Evolutionary conservation across 108 stramenopile genomes (phyloP), one percentile per base, ranked within the genome.

Genomic region (Conticribra weissflogii): DNA sequence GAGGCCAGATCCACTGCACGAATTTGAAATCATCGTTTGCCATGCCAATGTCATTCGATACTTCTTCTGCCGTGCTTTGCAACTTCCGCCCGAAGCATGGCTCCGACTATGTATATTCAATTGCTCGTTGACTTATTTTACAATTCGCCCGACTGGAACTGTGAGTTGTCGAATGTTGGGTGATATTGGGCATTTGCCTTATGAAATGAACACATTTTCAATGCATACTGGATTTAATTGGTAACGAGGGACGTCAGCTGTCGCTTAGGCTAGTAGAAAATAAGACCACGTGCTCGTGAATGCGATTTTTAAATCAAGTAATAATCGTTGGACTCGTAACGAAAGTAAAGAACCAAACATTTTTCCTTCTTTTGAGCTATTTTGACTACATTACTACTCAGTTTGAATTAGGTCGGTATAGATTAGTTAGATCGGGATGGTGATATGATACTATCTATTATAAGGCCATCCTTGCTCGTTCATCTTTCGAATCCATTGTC

Each of bases 31-130:
- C 52, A 88, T 97, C 46, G 93, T 97, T 9, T 93, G 97, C 56
- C 97, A 97, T 60, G 97, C 89, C 63, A 97, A 96, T 60, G 95
- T 97, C n/a, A 97, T 97, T 81, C 92, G 97, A 8, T 97, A 96
- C 80, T 94, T 96, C 66, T 78, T 95, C 23, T 87, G 93, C 58
- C 86, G 97, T 1, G 97, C 97, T 2, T 64, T 97, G 57, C 97
- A 97, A 65, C 52, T 97, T 3, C 95, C 95, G 66, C 95, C 95
- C 0, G 94, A 96, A 67, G 94, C 94, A 22, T 97, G 95, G 95
- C 76, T 96, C 15, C 83, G 97, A 32, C 74, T 91, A 22, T 92
- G 93, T 55, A 88, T 86, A 14, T 96, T 95, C 74, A 97, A 97
- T 76, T 95, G 93, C 73, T 83, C 82, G 29, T 57, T 97, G 66